A percentile compares a stretch with the other conserved stretches of the same genome.
Evolutionary conservation across 2,329 filamentous ascomycete species (phyloP).

Genomic region (Ophiocordyceps sinensis): DNA sequence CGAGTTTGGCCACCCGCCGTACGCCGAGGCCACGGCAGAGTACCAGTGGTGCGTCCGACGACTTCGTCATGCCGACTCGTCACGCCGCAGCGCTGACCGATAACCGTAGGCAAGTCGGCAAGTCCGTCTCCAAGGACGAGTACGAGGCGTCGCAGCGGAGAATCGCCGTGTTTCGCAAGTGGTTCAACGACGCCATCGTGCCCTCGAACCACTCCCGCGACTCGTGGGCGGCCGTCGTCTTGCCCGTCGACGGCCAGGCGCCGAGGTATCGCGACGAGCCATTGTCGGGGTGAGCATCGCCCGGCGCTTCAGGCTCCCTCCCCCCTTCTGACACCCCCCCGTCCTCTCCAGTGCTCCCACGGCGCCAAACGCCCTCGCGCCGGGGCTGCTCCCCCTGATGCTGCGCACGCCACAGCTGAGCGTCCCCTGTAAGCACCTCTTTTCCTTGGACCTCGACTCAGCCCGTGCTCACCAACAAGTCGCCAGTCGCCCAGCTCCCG

Average conservation of each 20-base stretch:
- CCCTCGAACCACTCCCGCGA: conserved; percentile 5
- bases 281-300: conserved; percentile 9
- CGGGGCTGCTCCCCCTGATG: conserved; percentile 13
- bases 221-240: conserved; percentile 12
- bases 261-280: conserved; percentile 14
- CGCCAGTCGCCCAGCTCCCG: conserved; percentile 14
- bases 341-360: conserved; percentile 9
- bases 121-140: conserved; percentile 8
- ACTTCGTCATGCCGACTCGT: too few species aligned
- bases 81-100: too few species aligned
- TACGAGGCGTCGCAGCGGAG: conserved; percentile 10
- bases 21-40: conserved; percentile 13
- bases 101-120: conserved; percentile 10
- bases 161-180: conserved; percentile 14
- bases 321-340: conserved; percentile 2
- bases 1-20: conserved; percentile 11
- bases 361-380: conserved; percentile 9
- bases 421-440: conserved; percentile 20
- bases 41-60: conserved; percentile 14
- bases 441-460: too few species aligned
- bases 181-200: conserved; percentile 17
- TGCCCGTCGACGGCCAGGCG: conserved; percentile 11
- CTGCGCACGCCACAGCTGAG: conserved; percentile 17
- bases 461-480: neutral
- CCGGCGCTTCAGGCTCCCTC: neutral